Evolutionary conservation across 371 early-diverging fungal genomes (phyloP).

Genomic region (Mortierella polycephala): DNA sequence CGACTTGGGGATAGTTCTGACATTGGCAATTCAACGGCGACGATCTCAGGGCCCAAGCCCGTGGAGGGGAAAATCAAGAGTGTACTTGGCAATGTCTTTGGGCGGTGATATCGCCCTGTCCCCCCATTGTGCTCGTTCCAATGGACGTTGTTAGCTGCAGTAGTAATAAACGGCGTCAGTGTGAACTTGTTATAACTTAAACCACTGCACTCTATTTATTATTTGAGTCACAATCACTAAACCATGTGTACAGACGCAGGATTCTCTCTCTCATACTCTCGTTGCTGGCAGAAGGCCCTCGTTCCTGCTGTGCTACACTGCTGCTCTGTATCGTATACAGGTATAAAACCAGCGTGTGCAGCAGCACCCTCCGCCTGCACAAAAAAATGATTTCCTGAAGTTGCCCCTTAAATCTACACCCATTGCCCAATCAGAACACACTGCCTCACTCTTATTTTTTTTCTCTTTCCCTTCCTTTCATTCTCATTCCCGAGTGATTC

Average conservation of each 20-base stretch:
- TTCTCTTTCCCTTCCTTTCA: not conserved
- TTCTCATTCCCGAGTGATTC: not conserved
- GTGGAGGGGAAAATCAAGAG: slow-evolving; percentile 47
- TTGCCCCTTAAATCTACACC: not conserved
- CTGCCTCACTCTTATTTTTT: not conserved
- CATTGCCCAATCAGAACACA: not conserved
- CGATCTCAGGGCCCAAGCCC: slow-evolving; percentile 2
- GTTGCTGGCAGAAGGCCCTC: no score
- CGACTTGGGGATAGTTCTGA: slow-evolving; percentile 26
- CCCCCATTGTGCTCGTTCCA: not conserved
- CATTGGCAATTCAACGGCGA: not conserved
- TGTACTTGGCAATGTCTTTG: slow-evolving; percentile 51
- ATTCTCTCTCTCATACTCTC: no score
- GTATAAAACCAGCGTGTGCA: no score
- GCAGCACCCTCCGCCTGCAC: no score
- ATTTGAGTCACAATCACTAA: no score
- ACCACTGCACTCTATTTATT: not conserved
- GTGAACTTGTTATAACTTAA: not conserved
- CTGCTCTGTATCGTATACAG: no score
- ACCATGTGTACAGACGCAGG: no score
- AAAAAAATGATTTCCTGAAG: no score
- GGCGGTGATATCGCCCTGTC: slow-evolving; percentile 14
- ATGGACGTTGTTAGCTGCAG: not conserved
- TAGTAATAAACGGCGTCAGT: not conserved
- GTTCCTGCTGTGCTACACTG: no score